Evolutionary conservation across 768 basidiomycete species (phyloP), one percentile per base, ranked within the genome.

Genomic region (Calvatia gigantea): DNA sequence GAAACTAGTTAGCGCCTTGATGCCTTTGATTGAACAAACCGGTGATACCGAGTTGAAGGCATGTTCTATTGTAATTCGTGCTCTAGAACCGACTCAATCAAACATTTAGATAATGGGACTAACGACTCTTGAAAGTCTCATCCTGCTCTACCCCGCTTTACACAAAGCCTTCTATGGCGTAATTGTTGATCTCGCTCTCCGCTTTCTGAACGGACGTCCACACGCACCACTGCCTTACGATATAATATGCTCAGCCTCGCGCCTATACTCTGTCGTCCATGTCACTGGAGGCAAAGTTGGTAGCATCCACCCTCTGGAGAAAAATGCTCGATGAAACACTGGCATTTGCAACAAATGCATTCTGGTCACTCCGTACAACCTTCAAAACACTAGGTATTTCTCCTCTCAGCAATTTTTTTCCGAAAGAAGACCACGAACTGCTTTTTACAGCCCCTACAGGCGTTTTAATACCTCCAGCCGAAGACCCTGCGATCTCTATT

Each of bases 251-350:
- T 74, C 83, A 12, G 77, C 85, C 2, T 83, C 83, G 5, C 65
- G 70, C 17, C 74, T 94, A 19, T 88, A 86, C 55, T 71, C 84
- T 2, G 70, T 76, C 21, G 74, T 94, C 4, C 86, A 86, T 67
- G 70, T 81, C 27, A 85, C 87, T 0, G 89, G 89, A 19, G 91
- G 92, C 6, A 94, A 91, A 69, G 84, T 89, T 7, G 88, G 86
- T 23, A n/a, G 84, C 85, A 14, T 75, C 82, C 9, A 80, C 74
- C 49, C 62, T 87, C 4, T 94, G 91, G 91, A 78, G 85, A 59
- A 90, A 87, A 62, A 83, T 83, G 14, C 56, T 92, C 23, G 88
- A 91, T 46, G 86, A 86, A 27, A 83, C 85, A 1, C 57, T 93
- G 46, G 72, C 70, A 0, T 83, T 86, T 62, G 83, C 81, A n/a